Evolutionary conservation across 2,329 filamentous ascomycete species (phyloP).

Genomic region (Aspergillus flavus): DNA sequence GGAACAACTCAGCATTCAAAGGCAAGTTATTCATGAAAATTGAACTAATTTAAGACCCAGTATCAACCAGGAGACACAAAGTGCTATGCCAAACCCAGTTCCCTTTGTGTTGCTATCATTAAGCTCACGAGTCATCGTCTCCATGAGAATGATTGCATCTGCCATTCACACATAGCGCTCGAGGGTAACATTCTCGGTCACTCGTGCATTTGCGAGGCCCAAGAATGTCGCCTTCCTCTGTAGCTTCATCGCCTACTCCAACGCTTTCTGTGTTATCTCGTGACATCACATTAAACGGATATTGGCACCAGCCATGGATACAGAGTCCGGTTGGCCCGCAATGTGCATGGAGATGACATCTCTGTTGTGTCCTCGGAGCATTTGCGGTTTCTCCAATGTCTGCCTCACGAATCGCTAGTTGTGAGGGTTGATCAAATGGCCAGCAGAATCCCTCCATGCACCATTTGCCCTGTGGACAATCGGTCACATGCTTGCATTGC

Average conservation of each 20-base stretch:
- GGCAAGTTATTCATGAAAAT: not conserved
- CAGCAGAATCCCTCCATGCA: too few species aligned
- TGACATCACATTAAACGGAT: not conserved
- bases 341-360: not conserved
- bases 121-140: not conserved
- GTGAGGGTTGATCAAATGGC: too few species aligned
- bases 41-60: too few species aligned
- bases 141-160: not conserved
- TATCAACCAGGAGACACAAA: not conserved
- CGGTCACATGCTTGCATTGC: too few species aligned
- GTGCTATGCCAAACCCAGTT: not conserved
- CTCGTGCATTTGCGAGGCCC: not conserved
- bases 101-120: not conserved
- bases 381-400: not conserved
- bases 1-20: not conserved
- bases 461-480: too few species aligned
- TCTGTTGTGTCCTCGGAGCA: not conserved
- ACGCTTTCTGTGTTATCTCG: not conserved
- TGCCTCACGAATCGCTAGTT: not conserved
- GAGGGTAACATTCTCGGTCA: not conserved
- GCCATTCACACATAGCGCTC: not conserved
- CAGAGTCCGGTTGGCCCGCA: not conserved
- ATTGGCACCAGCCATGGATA: not conserved
- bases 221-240: not conserved
- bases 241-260: not conserved